Evolutionary conservation across 106 monocot species (phyloP).

Genomic region (Gastrodia elata): DNA sequence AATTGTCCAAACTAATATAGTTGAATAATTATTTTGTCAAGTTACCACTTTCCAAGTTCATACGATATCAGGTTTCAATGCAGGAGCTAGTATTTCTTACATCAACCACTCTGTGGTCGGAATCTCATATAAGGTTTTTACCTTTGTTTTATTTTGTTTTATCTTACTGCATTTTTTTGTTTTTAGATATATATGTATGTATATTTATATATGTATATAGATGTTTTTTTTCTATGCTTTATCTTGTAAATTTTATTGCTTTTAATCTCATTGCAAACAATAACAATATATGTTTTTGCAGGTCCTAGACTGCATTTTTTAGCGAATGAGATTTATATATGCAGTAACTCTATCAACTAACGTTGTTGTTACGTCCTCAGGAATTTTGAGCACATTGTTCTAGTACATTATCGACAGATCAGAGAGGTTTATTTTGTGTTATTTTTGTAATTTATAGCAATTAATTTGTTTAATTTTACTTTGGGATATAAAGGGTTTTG

Average conservation of each 20-base stretch:
- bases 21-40: too few relatives aligned
- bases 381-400: slow-evolving; percentile 78
- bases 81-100: not conserved
- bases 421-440: slow-evolving; percentile 30
- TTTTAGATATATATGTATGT: not conserved
- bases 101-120: not conserved
- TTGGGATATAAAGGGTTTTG: not conserved
- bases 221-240: not conserved
- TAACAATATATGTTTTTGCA: not conserved
- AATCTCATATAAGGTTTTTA: not conserved
- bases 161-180: not conserved
- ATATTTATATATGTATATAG: not conserved
- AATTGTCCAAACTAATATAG: too few relatives aligned
- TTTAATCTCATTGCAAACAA: not conserved
- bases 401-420: slow-evolving; percentile 83
- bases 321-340: not conserved
- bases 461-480: not conserved
- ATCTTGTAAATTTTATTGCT: not conserved
- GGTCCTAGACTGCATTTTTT: not conserved
- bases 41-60: not conserved
- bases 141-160: not conserved
- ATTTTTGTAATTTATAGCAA: not conserved
- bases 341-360: not conserved
- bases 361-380: slow-evolving; percentile 33
- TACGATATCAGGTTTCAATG: not conserved